Evolutionary conservation across 257 asterid genomes (phyloP), one percentile per base, ranked within the genome.

Genomic region (Ehretia macrophylla): DNA sequence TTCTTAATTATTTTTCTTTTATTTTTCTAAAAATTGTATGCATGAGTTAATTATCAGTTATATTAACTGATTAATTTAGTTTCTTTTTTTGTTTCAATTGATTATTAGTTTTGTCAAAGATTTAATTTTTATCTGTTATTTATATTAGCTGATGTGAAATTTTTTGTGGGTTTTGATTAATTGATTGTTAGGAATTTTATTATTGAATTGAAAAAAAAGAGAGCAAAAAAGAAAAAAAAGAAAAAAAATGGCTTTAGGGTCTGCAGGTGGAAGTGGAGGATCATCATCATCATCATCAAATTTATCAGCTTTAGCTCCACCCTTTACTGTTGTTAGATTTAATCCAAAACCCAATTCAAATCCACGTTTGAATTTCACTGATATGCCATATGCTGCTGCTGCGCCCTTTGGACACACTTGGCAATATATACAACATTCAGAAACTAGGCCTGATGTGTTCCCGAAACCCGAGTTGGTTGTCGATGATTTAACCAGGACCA

Each of bases 231-330:
- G n/a, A n/a, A n/a, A n/a, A 13, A 23, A 17, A 48, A 46, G 51
- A 17, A 66, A 32, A 51, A 88, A 84, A 97, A 88, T 82, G 85
- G 82, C 92, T 72, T 80, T 80, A 20, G 85, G 94, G 68, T 67
- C 79, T 67, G 50, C 78, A 69, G 84, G 84, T 64, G 79, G 79
- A 61, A 65, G 54, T 14, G 93, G 95, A 48, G 92, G 82, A 27
- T 69, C 85, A 5, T 73, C 87, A 11, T 69, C 92, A 3, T 72
- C 95, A 5, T 68, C 75, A 56, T 88, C 97, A 11, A 86, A 81
- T 83, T 78, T 93, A 66, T 93, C 99, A 55, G 84, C 99, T 66
- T 62, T 77, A 69, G 99, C 99, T 17, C 96, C 95, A n/a, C 97
- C 99, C 0, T 93, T 93, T 73, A 89, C 95, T 67, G 91, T 93